Evolutionary conservation across 1,139 yeast species (phyloP), one percentile per base, ranked within the genome.

Genomic region (Sugiyamaella castrensis): DNA sequence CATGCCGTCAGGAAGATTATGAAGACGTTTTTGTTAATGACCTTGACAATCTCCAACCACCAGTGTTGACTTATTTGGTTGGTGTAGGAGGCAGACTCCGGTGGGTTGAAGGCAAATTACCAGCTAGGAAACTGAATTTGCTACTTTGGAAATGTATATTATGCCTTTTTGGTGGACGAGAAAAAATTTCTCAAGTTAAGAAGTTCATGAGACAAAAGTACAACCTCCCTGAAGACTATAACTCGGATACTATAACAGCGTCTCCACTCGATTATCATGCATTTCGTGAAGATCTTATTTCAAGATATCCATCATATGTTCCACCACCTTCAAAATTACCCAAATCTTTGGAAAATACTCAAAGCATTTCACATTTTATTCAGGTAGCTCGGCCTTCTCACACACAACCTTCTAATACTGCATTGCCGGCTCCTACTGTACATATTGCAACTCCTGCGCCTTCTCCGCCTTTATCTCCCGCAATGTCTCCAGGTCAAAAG

Each of bases 381-480:
- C 81, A 82, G 54, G 72, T 78, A 40, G 83, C 91, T 32, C 67
- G 84, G 43, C 79, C 84, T 0, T 71, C 73, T 41, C 74, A 73
- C 54, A 65, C 74, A 1, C 86, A 83, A 52, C 75, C 82, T 5
- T 67, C 79, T 1, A 75, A 77, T 48, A 73, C 77, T 40, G 76
- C 79, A 39, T 66, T 83, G 15, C 86, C 87, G 0, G 73, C 80
- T 0, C 88, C 86, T 33, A 75, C 70, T 1, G 70, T 84, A 2
- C 96, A 89, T 65, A 75, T 89, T 13, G 91, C 96, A 0, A 88
- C 96, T 0, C 96, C 96, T 0, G 87, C 85, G 0, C 94, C 96
- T 1, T 85, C 96, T 0, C 96, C 96, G 0, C 84, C 87, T 0
- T 66, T 80, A 8, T 77, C 84, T 1, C 89, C 95, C 26, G 71